phyloP scores from a whole-genome alignment of 371 early-diverging fungal genomes.

The Parasitella parasitica region DNA sequence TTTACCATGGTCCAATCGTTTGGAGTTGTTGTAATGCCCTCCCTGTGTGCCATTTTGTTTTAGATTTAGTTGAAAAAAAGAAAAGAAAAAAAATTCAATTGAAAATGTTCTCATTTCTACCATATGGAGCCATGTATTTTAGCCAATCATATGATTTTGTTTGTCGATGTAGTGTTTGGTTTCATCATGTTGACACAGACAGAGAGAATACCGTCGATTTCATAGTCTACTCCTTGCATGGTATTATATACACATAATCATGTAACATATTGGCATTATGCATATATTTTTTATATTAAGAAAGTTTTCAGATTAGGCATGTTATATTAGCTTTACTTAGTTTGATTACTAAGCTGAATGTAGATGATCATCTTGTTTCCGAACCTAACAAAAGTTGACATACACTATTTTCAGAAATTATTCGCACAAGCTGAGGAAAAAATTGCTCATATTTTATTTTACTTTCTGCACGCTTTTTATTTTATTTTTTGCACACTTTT shows the following conservation, averaged over 20 bases:
- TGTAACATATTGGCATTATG: neutral
- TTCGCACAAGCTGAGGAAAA: no score
- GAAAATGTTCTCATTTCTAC: neutral
- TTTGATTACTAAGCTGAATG: no score
- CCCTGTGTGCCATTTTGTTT: conserved; percentile 37
- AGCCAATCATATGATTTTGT: neutral
- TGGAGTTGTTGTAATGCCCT: conserved; percentile 56
- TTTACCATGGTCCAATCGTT: conserved; percentile 65
- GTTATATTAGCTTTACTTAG: no score
- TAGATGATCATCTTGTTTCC: no score
- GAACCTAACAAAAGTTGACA: no score
- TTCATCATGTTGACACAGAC: neutral
- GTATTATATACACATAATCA: neutral
- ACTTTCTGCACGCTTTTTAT: no score
- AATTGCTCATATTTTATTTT: no score
- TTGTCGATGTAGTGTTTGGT: neutral
- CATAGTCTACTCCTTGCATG: neutral
- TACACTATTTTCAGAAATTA: no score
- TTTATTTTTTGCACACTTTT: no score
- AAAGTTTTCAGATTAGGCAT: no score
- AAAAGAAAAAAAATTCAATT: neutral
- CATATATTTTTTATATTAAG: neutral
- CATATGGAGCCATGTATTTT: neutral
- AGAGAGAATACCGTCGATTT: neutral
- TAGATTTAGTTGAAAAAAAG: neutral